Conservation (phyloP, 768 basidiomycete genomes). For the Suillus placidus region DNA sequence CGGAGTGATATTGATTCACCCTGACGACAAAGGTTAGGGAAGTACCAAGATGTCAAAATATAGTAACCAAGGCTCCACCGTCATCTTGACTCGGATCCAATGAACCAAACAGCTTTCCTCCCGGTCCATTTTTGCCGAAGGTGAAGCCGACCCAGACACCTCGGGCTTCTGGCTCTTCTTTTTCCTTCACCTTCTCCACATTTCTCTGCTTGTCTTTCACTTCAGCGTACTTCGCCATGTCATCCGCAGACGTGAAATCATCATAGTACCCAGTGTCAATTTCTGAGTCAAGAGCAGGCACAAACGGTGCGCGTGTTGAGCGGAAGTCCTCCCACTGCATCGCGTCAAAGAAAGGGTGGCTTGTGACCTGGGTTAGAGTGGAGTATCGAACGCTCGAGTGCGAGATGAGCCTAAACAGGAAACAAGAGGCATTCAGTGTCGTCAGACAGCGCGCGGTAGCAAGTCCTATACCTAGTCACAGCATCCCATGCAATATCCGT, state of each 20-base stretch:
- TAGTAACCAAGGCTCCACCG: slow-evolving; percentile 55
- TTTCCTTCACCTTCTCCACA: slow-evolving; percentile 90
- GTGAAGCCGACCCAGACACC: slow-evolving; percentile 94
- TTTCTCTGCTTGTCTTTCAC: slow-evolving; percentile 96
- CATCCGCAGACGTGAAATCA: slow-evolving; percentile 83
- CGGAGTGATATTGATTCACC: no score
- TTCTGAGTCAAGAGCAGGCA: slow-evolving; percentile 92
- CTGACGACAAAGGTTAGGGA: no score
- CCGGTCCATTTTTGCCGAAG: slow-evolving; percentile 85
- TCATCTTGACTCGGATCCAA: slow-evolving; percentile 46
- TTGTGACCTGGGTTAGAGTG: slow-evolving; percentile 69
- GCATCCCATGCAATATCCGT: slow-evolving; percentile 94
- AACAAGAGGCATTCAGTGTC: slow-evolving; percentile 6
- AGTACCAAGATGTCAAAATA: slow-evolving; percentile 44
- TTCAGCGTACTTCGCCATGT: slow-evolving; percentile 99
- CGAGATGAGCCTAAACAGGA: slow-evolving; percentile 70
- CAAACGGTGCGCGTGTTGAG: slow-evolving; percentile 79
- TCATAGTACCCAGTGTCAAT: slow-evolving; percentile 96
- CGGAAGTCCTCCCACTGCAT: slow-evolving; percentile 83
- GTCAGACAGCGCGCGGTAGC: not conserved
- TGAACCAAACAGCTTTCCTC: slow-evolving; percentile 34
- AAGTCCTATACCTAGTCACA: slow-evolving; percentile 67
- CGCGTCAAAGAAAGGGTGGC: slow-evolving; percentile 81
- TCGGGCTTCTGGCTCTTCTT: slow-evolving; percentile 68
- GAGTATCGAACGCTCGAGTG: slow-evolving; percentile 81